phyloP scores from a whole-genome alignment of 257 asterid genomes.

The Asclepias syriaca region DNA sequence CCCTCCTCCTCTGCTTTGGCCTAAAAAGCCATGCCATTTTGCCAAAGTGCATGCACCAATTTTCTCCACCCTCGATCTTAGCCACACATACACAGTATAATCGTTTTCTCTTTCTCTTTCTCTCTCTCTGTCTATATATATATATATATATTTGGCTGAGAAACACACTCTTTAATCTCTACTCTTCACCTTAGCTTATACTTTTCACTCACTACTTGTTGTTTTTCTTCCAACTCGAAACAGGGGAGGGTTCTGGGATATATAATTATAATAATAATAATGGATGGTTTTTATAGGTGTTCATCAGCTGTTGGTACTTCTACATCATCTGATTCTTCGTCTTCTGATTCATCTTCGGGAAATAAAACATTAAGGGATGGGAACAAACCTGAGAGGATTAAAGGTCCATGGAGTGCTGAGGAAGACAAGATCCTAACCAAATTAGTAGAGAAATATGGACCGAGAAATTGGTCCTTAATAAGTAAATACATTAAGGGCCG shows the following conservation, averaged over 20 bases:
- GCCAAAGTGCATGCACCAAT: slow-evolving; percentile 45
- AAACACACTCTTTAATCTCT: slow-evolving; percentile 10
- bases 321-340: slow-evolving; percentile 43
- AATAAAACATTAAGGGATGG: slow-evolving; percentile 12
- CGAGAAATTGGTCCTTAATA: slow-evolving; percentile 75
- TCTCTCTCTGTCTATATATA: slow-evolving; percentile 19
- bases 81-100: background rate
- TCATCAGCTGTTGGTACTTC: slow-evolving; percentile 37
- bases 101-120: background rate
- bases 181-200: background rate
- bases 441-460: slow-evolving; percentile 61
- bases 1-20: slow-evolving; percentile 17
- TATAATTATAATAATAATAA: too few relatives aligned
- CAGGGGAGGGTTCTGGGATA: too few relatives aligned
- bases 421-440: slow-evolving; percentile 72
- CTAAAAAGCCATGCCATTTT: slow-evolving; percentile 24
- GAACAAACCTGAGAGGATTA: slow-evolving; percentile 40
- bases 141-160: slow-evolving; percentile 5
- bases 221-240: background rate
- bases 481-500: slow-evolving; percentile 73
- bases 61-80: slow-evolving; percentile 1
- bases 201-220: slow-evolving; percentile 1
- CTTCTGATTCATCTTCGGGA: slow-evolving; percentile 50
- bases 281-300: slow-evolving; percentile 43
- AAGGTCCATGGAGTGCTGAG: slow-evolving; percentile 92